phyloP scores from a whole-genome alignment of 176 grass and related monocot species.

The Phoenix dactylifera region DNA sequence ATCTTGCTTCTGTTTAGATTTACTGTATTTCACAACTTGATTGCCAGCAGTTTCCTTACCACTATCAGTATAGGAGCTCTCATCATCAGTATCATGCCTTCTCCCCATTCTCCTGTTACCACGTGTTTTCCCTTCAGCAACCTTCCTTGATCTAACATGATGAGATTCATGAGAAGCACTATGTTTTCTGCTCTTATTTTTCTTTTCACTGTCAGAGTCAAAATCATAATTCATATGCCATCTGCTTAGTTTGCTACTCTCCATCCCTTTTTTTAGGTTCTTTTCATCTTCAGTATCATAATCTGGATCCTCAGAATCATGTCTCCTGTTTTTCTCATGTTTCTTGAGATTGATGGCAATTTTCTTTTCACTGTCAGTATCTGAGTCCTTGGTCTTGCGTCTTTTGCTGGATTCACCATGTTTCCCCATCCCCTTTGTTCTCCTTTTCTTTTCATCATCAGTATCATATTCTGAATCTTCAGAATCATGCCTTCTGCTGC shows the following conservation, averaged over 20 bases:
- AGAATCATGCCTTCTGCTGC: conserved; percentile 12
- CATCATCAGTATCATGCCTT: too few species aligned
- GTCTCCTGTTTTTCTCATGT: not conserved
- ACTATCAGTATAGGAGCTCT: too few species aligned
- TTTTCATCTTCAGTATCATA: not conserved
- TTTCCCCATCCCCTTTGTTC: conserved; percentile 1
- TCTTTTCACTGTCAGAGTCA: conserved; percentile 11
- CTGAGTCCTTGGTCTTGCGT: not conserved
- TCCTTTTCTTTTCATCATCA: conserved; percentile 2
- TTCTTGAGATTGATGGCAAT: not conserved
- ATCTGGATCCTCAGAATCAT: conserved; percentile 8
- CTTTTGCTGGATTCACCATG: conserved; percentile 4
- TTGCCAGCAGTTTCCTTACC: too few species aligned
- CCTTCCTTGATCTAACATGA: conserved; percentile 33
- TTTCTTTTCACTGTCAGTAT: not conserved
- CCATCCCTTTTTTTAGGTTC: not conserved
- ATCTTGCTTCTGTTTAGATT: conserved; percentile 13
- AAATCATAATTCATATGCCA: not conserved
- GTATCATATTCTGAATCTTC: conserved; percentile 4
- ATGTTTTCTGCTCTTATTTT: not conserved
- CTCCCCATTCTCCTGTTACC: not conserved
- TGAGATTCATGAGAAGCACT: too few species aligned
- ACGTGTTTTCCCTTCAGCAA: conserved; percentile 13
- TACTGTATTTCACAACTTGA: conserved; percentile 10
- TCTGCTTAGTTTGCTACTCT: conserved; percentile 11